A percentile compares a stretch with the other conserved stretches of the same genome.
phyloP scores from a whole-genome alignment of 2,329 filamentous ascomycete genomes.

The Pezicula rhizophila region DNA sequence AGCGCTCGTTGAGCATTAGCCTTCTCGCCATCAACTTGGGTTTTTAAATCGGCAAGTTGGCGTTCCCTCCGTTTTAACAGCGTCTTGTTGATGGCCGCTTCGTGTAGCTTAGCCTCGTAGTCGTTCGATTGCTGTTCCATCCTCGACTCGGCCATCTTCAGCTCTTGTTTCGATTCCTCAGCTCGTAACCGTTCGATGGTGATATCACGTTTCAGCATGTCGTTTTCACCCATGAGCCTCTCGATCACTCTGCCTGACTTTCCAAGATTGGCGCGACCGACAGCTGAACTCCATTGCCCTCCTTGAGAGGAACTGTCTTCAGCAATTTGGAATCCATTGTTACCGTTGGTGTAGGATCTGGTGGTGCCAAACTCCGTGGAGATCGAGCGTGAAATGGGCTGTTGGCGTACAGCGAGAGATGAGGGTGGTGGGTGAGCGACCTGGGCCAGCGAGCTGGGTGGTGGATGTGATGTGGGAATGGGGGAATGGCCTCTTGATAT shows the following conservation, averaged over 20 bases:
- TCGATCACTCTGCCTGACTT: constrained; percentile 78
- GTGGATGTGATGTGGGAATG: constrained; percentile 6
- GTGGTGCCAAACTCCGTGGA: constrained; percentile 26
- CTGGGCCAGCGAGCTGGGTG: constrained; percentile 7
- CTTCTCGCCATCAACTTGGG: constrained; percentile 58
- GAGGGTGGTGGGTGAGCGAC: constrained; percentile 6
- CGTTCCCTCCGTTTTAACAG: constrained; percentile 67
- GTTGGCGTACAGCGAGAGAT: constrained; percentile 19
- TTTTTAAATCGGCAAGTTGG: constrained; percentile 64
- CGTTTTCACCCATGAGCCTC: constrained; percentile 73
- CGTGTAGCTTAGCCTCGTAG: constrained; percentile 63
- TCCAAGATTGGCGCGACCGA: constrained; percentile 63
- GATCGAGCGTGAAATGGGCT: constrained; percentile 18
- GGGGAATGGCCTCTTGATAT: constrained; percentile 12
- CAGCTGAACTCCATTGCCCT: constrained; percentile 55
- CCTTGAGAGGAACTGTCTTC: constrained; percentile 9
- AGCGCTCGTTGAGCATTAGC: constrained; percentile 53
- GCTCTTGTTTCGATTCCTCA: constrained; percentile 65
- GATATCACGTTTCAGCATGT: constrained; percentile 68
- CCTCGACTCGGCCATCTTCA: constrained; percentile 63
- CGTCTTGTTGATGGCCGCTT: constrained; percentile 65
- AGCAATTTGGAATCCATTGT: constrained; percentile 11
- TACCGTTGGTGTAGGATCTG: constrained; percentile 10
- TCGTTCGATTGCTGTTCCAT: constrained; percentile 63
- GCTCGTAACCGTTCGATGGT: constrained; percentile 58